Evolutionary conservation across 192 early-diverging fungal genomes (phyloP), one percentile per base, ranked within the genome.

Genomic region (Coemansia sp.): DNA sequence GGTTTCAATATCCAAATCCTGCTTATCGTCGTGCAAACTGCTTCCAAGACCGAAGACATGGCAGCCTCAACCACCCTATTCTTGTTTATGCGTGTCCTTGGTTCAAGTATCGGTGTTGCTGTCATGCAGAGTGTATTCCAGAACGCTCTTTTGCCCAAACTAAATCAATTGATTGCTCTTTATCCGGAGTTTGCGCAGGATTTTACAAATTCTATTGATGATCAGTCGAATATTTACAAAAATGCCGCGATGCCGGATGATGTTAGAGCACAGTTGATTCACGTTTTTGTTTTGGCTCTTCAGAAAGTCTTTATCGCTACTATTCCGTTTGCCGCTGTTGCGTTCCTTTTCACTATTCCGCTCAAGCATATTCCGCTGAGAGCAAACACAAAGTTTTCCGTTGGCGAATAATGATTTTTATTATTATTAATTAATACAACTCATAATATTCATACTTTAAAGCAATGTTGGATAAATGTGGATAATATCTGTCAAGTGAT

Each of bases 21-120:
- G 39, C 74, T 93, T 22, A 82, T 93, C 28, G 90, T 86, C 14
- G 83, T 88, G 20, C 93, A 95, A 73, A 82, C 88, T 0, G 71
- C 86, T 17, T 91, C 91, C 22, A 67, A 67, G 6, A 54, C 70
- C 2, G 67, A 75, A 34, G 81, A 90, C 8, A 87, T 93, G 67
- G 92, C 91, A 2, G 54, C 88, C 12, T 88, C 85, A 34, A 93
- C 91, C 0, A 82, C 89, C 0, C 74, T 90, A 53, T 81, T 86
- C 9, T 76, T 86, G n/a, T 93, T 92, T 45, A 88, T 85, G 68
- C 89, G 89, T 33, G 78, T 83, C 54, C 72, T 90, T 12, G 91
- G 88, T 6, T 78, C 85, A 3, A 84, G 75, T 32, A 79, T 91
- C 58, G 88, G 89, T 20, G 39, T 92, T 18, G 88, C 87, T 11